phyloP scores from a whole-genome alignment of 192 early-diverging fungal genomes.

The Helicostylum pulchrum region DNA sequence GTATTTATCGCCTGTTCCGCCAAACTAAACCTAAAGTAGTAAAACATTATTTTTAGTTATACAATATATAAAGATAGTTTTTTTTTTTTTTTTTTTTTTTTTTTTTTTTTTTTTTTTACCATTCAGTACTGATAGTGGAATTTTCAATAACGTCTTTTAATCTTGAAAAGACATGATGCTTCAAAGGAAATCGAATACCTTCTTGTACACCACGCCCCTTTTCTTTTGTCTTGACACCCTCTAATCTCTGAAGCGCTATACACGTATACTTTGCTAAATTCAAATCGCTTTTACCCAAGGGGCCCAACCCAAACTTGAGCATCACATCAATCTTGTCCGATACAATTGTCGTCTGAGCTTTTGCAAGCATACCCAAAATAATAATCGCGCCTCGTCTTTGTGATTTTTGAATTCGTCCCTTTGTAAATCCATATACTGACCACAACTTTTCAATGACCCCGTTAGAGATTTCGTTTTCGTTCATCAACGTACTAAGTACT shows the following conservation, averaged over 20 bases:
- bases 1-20: slow-evolving; percentile 94
- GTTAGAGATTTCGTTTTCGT: slow-evolving; percentile 61
- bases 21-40: slow-evolving; percentile 76
- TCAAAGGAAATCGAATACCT: slow-evolving; percentile 48
- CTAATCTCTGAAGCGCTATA: slow-evolving; percentile 86
- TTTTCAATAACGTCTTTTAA: slow-evolving; percentile 46
- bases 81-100: too few species aligned
- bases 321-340: slow-evolving; percentile 83
- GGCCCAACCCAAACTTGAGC: slow-evolving; percentile 81
- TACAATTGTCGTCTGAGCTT: slow-evolving; percentile 78
- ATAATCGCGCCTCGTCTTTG: slow-evolving; percentile 89
- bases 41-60: neutral
- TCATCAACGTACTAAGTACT: slow-evolving; percentile 76
- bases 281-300: slow-evolving; percentile 78
- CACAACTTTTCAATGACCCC: slow-evolving; percentile 79
- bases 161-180: slow-evolving; percentile 54
- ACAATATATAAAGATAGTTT: too few species aligned
- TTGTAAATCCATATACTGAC: slow-evolving; percentile 63
- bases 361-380: slow-evolving; percentile 91
- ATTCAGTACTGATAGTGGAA: slow-evolving; percentile 46
- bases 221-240: slow-evolving; percentile 57
- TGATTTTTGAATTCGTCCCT: slow-evolving; percentile 59
- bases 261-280: slow-evolving; percentile 87
- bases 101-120: slow-evolving; percentile 44
- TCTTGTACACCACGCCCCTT: slow-evolving; percentile 43